Evolutionary conservation across 2,329 filamentous ascomycete genomes (phyloP), one percentile per base, ranked within the genome.

Genomic region (Fusarium anthophilum): DNA sequence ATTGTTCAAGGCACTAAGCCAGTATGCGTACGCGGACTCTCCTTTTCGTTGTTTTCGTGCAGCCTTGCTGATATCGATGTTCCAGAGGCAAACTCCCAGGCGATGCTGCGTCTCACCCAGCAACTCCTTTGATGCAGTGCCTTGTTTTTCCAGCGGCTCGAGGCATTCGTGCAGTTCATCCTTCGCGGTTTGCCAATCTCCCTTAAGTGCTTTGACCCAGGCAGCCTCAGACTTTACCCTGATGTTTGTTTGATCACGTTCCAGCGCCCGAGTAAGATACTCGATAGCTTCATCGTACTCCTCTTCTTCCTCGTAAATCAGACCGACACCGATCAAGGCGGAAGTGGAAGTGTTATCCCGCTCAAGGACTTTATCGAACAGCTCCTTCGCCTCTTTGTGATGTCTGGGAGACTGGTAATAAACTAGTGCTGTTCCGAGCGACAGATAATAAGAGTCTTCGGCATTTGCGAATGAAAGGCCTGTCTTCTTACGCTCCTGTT

Each of bases 241-340:
- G 26, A 95, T 86, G 75, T 98, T 98, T 17, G 86, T 85, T 5
- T 87, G 85, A 78, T 98, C 94, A 30, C 93, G 90, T 72, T 91
- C 81, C 32, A 97, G 81, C 3, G 96, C 96, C 72, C 94, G 90
- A 44, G 88, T 88, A 18, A 99, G 84, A 78, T 97, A 98, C 35
- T 92, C 89, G 44, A 95, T 91, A 0, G 97, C 96, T 77, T 94
- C 88, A 53, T 89, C 87, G 77, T 94, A 98, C 72, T 98, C 93
- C 78, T 98, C 93, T 74, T 98, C 95, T 77, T 98, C 96, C 81
- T 98, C 95, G 53, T 95, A 92, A 45, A 99, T 96, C 30, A 98
- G 84, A 3, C 96, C 97, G 39, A 98, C 91, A 2, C 96, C 96
- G 51, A 98, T 93, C 70, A 99, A 86, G 6, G 95, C 95, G 37